These are phyloP conservation scores for Neofusicoccum sp. DNA, from an alignment of 2,329 filamentous ascomycete genomes.

Conservation along the genomic window DNA sequence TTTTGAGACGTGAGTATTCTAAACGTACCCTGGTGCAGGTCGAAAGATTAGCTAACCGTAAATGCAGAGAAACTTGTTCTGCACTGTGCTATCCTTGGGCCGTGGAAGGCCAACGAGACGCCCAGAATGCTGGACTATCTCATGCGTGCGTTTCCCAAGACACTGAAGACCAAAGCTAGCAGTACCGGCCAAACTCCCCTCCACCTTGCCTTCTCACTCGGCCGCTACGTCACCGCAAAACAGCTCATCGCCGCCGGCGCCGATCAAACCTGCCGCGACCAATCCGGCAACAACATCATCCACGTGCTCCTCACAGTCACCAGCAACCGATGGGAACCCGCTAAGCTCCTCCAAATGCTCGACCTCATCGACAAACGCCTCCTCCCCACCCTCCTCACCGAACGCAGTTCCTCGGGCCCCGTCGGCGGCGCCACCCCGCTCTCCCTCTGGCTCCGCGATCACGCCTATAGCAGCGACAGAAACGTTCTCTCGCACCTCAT, in stretches of 20 bases:
- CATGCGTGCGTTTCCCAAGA: slow-evolving; percentile 61
- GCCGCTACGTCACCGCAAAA: slow-evolving; percentile 58
- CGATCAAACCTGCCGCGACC: slow-evolving; percentile 67
- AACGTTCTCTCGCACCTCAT: slow-evolving; percentile 32
- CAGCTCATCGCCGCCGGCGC: slow-evolving; percentile 69
- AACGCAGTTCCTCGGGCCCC: slow-evolving; percentile 55
- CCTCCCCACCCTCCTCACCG: slow-evolving; percentile 59
- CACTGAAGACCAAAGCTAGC: slow-evolving; percentile 62
- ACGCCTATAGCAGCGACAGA: neutral
- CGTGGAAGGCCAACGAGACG: slow-evolving; percentile 41
- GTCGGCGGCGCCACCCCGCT: slow-evolving; percentile 65
- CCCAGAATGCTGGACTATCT: slow-evolving; percentile 67
- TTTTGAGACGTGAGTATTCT: slow-evolving; percentile 56
- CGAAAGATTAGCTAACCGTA: neutral
- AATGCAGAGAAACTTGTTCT: slow-evolving; percentile 62
- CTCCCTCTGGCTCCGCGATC: slow-evolving; percentile 43
- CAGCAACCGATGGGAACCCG: slow-evolving; percentile 24
- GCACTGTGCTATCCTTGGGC: slow-evolving; percentile 58
- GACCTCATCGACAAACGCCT: slow-evolving; percentile 61
- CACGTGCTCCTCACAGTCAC: slow-evolving; percentile 56
- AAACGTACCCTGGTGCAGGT: neutral
- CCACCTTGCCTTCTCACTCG: slow-evolving; percentile 63
- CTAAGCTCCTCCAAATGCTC: slow-evolving; percentile 52
- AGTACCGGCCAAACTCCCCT: slow-evolving; percentile 65
- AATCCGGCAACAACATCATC: slow-evolving; percentile 66